Percentiles rank a stretch among this genome's conserved stretches.
Evolutionary conservation across 140 eudicot species (phyloP).

Genomic region (Anethum foeniculum): DNA sequence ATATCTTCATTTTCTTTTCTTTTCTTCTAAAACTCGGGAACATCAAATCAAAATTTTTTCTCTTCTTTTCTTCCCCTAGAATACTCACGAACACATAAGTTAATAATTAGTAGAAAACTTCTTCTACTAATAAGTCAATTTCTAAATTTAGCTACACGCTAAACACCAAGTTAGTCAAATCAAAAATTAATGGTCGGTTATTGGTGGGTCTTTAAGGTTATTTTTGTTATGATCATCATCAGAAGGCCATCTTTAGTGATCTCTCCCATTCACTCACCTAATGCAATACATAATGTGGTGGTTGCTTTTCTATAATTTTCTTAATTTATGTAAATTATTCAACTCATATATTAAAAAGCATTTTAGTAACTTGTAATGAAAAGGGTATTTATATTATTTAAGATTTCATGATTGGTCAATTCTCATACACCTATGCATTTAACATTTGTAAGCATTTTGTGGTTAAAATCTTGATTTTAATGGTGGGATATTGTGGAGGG

Average conservation of each 20-base stretch:
- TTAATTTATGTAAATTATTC: background rate
- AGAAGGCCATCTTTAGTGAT: background rate
- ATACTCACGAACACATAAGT: too few species aligned
- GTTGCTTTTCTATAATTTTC: background rate
- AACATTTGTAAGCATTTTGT: background rate
- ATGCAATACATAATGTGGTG: conserved; percentile 7
- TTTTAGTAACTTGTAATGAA: background rate
- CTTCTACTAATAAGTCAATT: background rate
- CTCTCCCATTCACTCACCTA: conserved; percentile 4
- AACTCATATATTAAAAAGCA: background rate
- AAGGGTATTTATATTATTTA: too few species aligned
- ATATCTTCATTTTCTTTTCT: too few species aligned
- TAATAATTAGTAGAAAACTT: too few species aligned
- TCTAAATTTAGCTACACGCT: background rate
- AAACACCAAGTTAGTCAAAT: background rate
- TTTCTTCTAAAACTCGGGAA: too few species aligned
- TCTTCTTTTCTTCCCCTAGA: too few species aligned
- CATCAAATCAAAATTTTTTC: too few species aligned
- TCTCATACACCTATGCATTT: background rate
- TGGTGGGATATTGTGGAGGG: background rate
- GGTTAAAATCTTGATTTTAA: background rate
- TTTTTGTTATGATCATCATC: conserved; percentile 1
- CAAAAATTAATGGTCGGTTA: conserved; percentile 12
- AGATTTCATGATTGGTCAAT: background rate
- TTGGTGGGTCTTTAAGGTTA: conserved; percentile 12